Evolutionary conservation across 2,329 filamentous ascomycete species (phyloP).

Genomic region (Colletotrichum navitas): DNA sequence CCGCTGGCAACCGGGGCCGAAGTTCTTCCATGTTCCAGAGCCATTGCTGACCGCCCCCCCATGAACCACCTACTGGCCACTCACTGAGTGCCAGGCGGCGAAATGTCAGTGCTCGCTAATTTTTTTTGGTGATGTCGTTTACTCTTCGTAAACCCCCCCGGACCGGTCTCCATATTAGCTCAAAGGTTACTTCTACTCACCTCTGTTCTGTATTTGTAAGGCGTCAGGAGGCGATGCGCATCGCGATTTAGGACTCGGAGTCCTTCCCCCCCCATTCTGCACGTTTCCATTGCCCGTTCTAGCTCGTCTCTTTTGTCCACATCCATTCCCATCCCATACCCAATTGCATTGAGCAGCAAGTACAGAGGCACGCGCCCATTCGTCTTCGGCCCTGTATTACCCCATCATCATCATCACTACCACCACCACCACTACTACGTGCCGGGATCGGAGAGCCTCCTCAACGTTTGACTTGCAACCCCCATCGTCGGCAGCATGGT

Average conservation of each 20-base stretch:
- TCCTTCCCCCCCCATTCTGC: constrained; percentile 12
- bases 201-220: constrained; percentile 40
- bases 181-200: constrained; percentile 28
- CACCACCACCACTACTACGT: constrained; percentile 28
- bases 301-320: constrained; percentile 13
- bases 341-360: neutral
- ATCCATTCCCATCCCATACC: neutral
- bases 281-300: constrained; percentile 24
- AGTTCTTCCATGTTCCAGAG: constrained; percentile 39
- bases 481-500: constrained; percentile 51
- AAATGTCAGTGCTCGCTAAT: constrained; percentile 39
- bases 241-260: constrained; percentile 26
- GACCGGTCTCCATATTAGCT: constrained; percentile 32
- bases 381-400: constrained; percentile 20
- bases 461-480: constrained; percentile 11
- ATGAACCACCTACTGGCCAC: neutral
- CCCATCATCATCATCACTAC: neutral
- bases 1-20: constrained; percentile 27
- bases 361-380: constrained; percentile 7
- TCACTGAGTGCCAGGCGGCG: constrained; percentile 14
- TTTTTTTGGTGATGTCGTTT: constrained; percentile 40
- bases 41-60: neutral
- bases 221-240: constrained; percentile 40
- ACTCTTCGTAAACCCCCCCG: constrained; percentile 22
- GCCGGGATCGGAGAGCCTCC: constrained; percentile 27